These are phyloP conservation scores for Zanthoxylum bungeanum DNA, from an alignment of 345 rosid genomes.

Conservation along the genomic window DNA sequence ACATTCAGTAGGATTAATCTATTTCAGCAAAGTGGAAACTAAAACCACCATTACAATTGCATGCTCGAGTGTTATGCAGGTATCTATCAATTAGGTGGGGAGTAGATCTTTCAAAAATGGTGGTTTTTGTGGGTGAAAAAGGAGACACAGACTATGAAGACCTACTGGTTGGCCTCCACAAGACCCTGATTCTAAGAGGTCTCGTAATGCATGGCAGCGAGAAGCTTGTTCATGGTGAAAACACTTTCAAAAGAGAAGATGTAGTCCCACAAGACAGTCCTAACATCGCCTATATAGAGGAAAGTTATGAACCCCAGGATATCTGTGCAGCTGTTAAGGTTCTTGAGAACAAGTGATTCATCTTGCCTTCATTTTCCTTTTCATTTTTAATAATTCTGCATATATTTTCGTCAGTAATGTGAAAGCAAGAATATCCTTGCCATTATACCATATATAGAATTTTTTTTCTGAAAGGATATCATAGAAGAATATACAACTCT, in stretches of 20 bases:
- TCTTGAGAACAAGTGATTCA: constrained; percentile 42
- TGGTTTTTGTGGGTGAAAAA: constrained; percentile 65
- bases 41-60: background rate
- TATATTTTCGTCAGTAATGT: constrained; percentile 6
- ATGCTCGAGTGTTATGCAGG: constrained; percentile 37
- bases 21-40: background rate
- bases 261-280: constrained; percentile 43
- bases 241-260: constrained; percentile 60
- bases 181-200: constrained; percentile 56
- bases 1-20: background rate
- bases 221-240: constrained; percentile 52
- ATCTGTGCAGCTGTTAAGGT: constrained; percentile 48
- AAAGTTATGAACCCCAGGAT: constrained; percentile 37
- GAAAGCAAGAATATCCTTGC: constrained; percentile 10
- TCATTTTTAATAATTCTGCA: constrained; percentile 2
- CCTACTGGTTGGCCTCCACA: constrained; percentile 71
- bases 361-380: constrained; percentile 13
- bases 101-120: constrained; percentile 54
- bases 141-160: constrained; percentile 86
- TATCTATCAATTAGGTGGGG: constrained; percentile 87
- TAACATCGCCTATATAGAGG: constrained; percentile 38
- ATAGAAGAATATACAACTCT: constrained; percentile 10
- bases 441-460: too few species aligned
- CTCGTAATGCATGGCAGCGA: constrained; percentile 56
- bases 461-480: too few species aligned